phyloP scores from a whole-genome alignment of 352 stramenopile species.

The Phytophthora pisi region DNA sequence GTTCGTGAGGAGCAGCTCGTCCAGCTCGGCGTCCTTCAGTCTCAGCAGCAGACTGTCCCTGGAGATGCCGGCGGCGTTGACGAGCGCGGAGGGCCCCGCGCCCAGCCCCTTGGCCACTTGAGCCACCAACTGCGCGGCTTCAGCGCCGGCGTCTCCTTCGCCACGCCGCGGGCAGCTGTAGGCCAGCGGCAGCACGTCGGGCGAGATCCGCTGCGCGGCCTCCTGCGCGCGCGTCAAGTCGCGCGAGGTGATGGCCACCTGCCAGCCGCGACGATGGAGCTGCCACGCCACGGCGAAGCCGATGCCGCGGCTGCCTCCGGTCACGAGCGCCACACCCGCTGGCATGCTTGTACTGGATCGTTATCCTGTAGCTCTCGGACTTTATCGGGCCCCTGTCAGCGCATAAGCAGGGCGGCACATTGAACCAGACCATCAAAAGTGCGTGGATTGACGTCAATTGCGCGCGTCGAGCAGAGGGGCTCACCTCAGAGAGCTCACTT shows the following conservation, averaged over 20 bases:
- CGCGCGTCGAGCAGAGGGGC: neutral
- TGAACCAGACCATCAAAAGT: constrained; percentile 5
- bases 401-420: too few species aligned
- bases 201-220: constrained; percentile 51
- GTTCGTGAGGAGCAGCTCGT: constrained; percentile 78
- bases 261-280: constrained; percentile 68
- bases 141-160: constrained; percentile 21
- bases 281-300: constrained; percentile 73
- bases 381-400: too few species aligned
- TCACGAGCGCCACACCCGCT: constrained; percentile 63
- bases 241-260: constrained; percentile 75
- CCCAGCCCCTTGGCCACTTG: constrained; percentile 51
- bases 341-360: neutral
- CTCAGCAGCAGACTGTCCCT: constrained; percentile 77
- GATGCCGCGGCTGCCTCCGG: constrained; percentile 81
- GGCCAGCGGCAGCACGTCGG: constrained; percentile 55
- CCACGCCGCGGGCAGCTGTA: constrained; percentile 57
- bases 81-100: constrained; percentile 52
- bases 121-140: constrained; percentile 46
- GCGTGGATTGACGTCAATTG: neutral
- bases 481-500: constrained; percentile 14
- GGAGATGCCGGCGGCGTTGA: constrained; percentile 77
- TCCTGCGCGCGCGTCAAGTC: constrained; percentile 56
- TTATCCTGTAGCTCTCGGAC: too few species aligned
- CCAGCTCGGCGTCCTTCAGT: constrained; percentile 62